Percentiles rank a stretch among this genome's conserved stretches.
phyloP scores from a whole-genome alignment of 345 rosid genomes.

The Ceriops zippeliana region DNA sequence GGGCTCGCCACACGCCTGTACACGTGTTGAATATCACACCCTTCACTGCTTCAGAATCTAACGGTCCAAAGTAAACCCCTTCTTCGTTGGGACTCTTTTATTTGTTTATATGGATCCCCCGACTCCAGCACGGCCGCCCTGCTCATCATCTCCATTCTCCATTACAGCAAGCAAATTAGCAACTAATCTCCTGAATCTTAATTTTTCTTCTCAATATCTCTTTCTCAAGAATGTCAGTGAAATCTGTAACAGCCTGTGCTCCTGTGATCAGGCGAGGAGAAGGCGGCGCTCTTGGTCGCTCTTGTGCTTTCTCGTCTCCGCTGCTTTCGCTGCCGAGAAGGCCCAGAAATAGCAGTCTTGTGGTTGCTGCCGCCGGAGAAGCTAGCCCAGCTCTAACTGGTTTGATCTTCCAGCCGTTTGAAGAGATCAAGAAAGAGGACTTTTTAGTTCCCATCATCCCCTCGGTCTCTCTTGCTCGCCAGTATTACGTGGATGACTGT shows the following conservation, averaged over 20 bases:
- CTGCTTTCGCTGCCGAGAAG: constrained; percentile 6
- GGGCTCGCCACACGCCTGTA: constrained; percentile 64
- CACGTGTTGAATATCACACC: constrained; percentile 27
- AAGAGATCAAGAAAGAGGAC: constrained; percentile 65
- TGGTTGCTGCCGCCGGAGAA: constrained; percentile 34
- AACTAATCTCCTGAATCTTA: neutral
- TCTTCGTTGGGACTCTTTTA: constrained; percentile 28
- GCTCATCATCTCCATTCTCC: constrained; percentile 2
- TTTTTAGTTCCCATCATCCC: constrained; percentile 50
- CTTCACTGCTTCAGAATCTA: constrained; percentile 32
- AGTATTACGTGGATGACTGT: constrained; percentile 37
- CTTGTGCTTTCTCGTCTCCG: constrained; percentile 12
- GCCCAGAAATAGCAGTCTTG: constrained; percentile 6
- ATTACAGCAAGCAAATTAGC: neutral
- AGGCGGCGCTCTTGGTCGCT: constrained; percentile 15
- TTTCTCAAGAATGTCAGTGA: constrained; percentile 17
- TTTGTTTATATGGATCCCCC: constrained; percentile 1
- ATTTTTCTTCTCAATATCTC: neutral
- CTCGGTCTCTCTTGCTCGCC: constrained; percentile 65
- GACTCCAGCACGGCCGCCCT: neutral
- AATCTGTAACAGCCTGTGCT: constrained; percentile 17
- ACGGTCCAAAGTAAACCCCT: constrained; percentile 34
- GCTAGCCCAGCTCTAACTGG: constrained; percentile 41
- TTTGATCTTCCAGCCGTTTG: constrained; percentile 66
- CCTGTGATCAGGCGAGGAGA: constrained; percentile 8